A percentile compares a stretch with the other conserved stretches of the same genome.
phyloP scores from a whole-genome alignment of 345 rosid genomes.

The Eucalyptus regnans region DNA sequence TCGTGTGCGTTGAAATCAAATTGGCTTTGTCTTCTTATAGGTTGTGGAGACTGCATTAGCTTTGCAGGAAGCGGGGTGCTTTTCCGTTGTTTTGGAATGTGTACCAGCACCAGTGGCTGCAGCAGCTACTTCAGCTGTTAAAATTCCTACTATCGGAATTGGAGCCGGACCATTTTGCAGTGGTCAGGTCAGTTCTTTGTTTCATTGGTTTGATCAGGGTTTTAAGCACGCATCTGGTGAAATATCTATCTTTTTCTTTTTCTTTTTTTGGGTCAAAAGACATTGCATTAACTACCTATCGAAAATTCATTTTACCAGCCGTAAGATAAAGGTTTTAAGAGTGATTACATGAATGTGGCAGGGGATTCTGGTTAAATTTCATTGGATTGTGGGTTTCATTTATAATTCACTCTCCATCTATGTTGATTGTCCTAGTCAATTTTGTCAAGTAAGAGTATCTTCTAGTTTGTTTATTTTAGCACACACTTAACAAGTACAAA shows the following conservation, averaged over 20 bases:
- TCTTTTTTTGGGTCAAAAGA: neutral
- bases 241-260: neutral
- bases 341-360: neutral
- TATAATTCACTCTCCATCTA: neutral
- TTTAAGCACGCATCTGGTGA: neutral
- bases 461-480: neutral
- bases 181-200: constrained; percentile 51
- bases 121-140: constrained; percentile 78
- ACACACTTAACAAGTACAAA: neutral
- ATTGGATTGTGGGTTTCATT: neutral
- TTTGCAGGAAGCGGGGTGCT: constrained; percentile 90
- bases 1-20: neutral
- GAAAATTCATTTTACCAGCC: neutral
- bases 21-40: constrained; percentile 15
- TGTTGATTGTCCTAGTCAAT: neutral
- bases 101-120: constrained; percentile 90
- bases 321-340: neutral
- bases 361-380: neutral
- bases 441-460: neutral
- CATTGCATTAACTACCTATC: neutral
- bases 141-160: constrained; percentile 88
- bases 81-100: constrained; percentile 85
- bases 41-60: constrained; percentile 95
- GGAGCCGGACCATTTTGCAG: constrained; percentile 97
- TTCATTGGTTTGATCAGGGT: neutral